phyloP scores from a whole-genome alignment of 441 rosid genomes.

The Gossypium davidsonii region DNA sequence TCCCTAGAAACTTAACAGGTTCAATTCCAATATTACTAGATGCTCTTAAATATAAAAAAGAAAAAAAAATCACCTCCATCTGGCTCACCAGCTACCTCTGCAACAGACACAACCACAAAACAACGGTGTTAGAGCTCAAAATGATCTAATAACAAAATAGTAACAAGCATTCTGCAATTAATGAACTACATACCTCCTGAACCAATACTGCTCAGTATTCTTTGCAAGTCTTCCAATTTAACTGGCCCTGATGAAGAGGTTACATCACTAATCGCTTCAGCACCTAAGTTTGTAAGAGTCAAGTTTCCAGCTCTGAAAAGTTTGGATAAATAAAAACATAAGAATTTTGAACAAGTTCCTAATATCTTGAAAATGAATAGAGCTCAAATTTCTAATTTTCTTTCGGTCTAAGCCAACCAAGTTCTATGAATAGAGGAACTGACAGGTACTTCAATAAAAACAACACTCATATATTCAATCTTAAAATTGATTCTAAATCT shows the following conservation, averaged over 20 bases:
- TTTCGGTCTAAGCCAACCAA: background rate
- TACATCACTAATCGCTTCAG: constrained; percentile 65
- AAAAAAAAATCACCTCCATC: constrained; percentile 58
- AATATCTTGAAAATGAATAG: background rate
- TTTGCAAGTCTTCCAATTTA: constrained; percentile 75
- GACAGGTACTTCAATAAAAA: background rate
- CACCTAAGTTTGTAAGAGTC: constrained; percentile 50
- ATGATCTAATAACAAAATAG: constrained; percentile 2
- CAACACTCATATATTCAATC: background rate
- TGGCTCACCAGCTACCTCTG: constrained; percentile 59
- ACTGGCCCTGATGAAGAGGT: constrained; percentile 82
- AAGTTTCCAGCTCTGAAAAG: constrained; percentile 74
- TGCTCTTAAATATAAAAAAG: background rate
- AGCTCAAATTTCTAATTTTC: background rate
- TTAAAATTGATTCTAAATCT: background rate
- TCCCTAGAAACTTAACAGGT: background rate
- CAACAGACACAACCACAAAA: constrained; percentile 20
- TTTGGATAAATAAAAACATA: background rate
- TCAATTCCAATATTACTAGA: background rate
- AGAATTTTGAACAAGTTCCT: constrained; percentile 9
- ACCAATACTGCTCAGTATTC: constrained; percentile 76
- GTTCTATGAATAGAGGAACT: background rate
- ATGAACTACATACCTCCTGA: constrained; percentile 49
- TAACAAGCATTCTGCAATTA: background rate
- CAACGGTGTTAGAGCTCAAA: constrained; percentile 24